Evolutionary conservation across 2,329 filamentous ascomycete genomes (phyloP), one percentile per base, ranked within the genome.

Genomic region (Cladorrhinum sp.): DNA sequence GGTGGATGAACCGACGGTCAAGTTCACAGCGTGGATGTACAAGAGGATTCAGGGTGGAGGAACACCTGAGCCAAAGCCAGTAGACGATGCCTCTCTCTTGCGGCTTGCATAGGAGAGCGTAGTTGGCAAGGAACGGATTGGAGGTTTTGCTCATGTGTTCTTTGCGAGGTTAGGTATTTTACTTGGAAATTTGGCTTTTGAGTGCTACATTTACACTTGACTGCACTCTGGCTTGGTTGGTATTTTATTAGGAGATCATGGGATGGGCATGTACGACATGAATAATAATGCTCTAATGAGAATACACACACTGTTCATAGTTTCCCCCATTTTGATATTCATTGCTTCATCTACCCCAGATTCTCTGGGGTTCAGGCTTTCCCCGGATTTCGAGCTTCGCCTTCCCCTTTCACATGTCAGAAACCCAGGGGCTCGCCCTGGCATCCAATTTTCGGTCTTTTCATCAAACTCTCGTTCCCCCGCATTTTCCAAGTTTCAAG

Each of bases 1-100:
- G 18, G 73, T 88, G 16, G 86, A 89, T 64, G 81, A 86, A 64
- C 85, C 85, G 1, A 82, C 81, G 52, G 83, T 89, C 16, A 79
- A 73, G 51, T 79, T 87, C 66, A 73, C 83, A 10, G 76, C 78
- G 27, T 84, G 82, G 82, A 61, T 86, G 18, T 87, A 89, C 71
- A 77, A 72, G 61, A 77, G 72, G 66, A 76, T 78, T 1, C 67
- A 80, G 36, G 61, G 61, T 9, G 62, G 41, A 1, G 69, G 67
- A 16, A 58, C 29, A 22, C 36, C 58, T n/a, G 61, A 66, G 18
- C 29, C 54, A 18, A 67, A 65, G 50, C 64, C 57, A 2, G 59
- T 60, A 50, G 50, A 57, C 7, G 52, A 38, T 4, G 61, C 54
- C 27, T 41, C 58, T 7, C 58, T 63, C 20, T 53, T 63, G 57